Evolutionary conservation across 2,329 filamentous ascomycete genomes (phyloP), one percentile per base, ranked within the genome.

Genomic region (Fusarium sp.): DNA sequence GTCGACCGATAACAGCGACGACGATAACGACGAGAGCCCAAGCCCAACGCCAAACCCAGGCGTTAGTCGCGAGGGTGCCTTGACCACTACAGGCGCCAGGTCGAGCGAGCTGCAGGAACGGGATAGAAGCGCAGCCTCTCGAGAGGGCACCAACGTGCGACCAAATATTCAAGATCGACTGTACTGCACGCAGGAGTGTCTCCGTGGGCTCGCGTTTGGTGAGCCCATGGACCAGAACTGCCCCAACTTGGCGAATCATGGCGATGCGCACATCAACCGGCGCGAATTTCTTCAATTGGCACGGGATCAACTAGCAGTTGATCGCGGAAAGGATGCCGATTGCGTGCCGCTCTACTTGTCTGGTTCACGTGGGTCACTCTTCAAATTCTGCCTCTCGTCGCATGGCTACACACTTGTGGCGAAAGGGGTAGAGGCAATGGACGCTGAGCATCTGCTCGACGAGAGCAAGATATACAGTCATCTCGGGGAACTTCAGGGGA

Each of bases 361-460:
- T 8, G 79, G 82, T 1, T 43, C 78, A 9, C 31, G 77, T 18
- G 80, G 82, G 2, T 75, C 80, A 13, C 78, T 85, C 57, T 84
- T 84, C 71, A 85, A 85, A 73, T 41, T 85, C 7, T 68, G 80
- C 9, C 72, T 85, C 2, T 78, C 79, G 3, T 77, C 78, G 2
- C 64, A 81, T 37, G 80, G 82, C 50, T 85, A 85, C 57, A 84
- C 80, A 48, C 75, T 85, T 22, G 78, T 85, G 3, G 82, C 82
- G 16, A 85, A 86, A 72, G 83, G 82, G 6, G 76, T 85, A 16
- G 78, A 84, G 72, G 41, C 24, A 0, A 11, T 61, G 6, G 58
- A 82, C 57, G 31, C 66, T 2, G 22, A 4, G 6, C 59, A 61
- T 33, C 71, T 85, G 4, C 72, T 64, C 20, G 68, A 83, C 58